phyloP scores from a whole-genome alignment of 306 rosid species.

The Astragalus membranaceus region DNA sequence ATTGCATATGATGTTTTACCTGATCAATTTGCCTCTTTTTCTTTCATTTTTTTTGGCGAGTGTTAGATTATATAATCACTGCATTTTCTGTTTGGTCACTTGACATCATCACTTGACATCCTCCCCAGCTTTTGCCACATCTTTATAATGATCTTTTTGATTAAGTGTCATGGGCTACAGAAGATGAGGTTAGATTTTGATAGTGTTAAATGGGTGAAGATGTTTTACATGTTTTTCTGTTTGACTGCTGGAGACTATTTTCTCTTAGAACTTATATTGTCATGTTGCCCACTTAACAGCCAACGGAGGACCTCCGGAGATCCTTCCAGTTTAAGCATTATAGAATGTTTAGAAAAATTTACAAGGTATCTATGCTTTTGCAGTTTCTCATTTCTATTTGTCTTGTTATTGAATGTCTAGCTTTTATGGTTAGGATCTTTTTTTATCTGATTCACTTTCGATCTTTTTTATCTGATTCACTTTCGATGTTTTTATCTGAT shows the following conservation, averaged over 20 bases:
- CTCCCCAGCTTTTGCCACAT: conserved; percentile 77
- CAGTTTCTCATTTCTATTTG: neutral
- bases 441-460: too few species aligned
- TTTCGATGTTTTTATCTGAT: too few species aligned
- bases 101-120: conserved; percentile 39
- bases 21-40: neutral
- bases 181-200: conserved; percentile 78
- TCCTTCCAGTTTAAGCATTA: conserved; percentile 58
- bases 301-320: conserved; percentile 63
- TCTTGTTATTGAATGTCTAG: neutral
- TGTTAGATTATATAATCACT: neutral
- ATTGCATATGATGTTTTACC: neutral
- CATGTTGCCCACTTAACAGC: conserved; percentile 42
- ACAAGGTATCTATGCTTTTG: conserved; percentile 50
- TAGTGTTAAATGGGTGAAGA: conserved; percentile 19
- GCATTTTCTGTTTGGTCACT: neutral
- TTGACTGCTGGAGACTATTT: neutral
- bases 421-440: neutral
- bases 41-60: neutral
- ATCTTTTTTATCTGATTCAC: too few species aligned
- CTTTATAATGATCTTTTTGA: conserved; percentile 80
- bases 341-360: conserved; percentile 53
- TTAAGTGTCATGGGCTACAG: conserved; percentile 85
- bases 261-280: conserved; percentile 10
- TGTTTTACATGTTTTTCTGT: conserved; percentile 3